A percentile compares a stretch with the other conserved stretches of the same genome.
Conservation (phyloP, 2,329 filamentous ascomycete genomes). For the Beauveria scarabaeidicola region DNA sequence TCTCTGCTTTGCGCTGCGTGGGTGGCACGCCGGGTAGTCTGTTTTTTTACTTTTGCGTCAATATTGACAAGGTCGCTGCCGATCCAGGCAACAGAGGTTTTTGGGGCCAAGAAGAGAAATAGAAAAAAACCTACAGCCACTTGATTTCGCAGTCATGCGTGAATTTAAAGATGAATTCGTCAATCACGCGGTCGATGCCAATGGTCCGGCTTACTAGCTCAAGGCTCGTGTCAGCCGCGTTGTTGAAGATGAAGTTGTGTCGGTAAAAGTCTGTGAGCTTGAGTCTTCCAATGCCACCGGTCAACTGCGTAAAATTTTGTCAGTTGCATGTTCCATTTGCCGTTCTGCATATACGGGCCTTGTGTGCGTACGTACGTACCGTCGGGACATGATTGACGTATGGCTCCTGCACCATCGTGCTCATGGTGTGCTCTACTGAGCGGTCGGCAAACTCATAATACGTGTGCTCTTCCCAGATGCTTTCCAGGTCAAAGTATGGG, state of each 20-base stretch:
- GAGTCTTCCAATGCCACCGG: slow-evolving; percentile 58
- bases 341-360: no score
- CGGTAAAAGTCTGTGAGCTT: slow-evolving; percentile 60
- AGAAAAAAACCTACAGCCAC: slow-evolving; percentile 49
- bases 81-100: background rate
- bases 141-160: slow-evolving; percentile 53
- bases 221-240: slow-evolving; percentile 26
- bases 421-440: slow-evolving; percentile 63
- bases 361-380: slow-evolving; percentile 37
- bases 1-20: slow-evolving; percentile 40
- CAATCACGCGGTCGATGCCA: slow-evolving; percentile 60
- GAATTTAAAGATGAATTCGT: slow-evolving; percentile 57
- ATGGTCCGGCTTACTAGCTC: slow-evolving; percentile 42
- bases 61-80: background rate
- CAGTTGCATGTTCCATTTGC: background rate
- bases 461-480: slow-evolving; percentile 71
- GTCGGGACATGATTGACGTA: slow-evolving; percentile 72
- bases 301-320: slow-evolving; percentile 29
- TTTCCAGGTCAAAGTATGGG: slow-evolving; percentile 63
- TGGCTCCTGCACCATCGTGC: slow-evolving; percentile 64
- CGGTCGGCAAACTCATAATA: slow-evolving; percentile 60
- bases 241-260: slow-evolving; percentile 58
- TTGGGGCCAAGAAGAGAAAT: background rate
- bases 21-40: slow-evolving; percentile 42
- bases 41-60: slow-evolving; percentile 25